Evolutionary conservation across 2,329 filamentous ascomycete species (phyloP), one percentile per base, ranked within the genome.

Genomic region (Ophiocordyceps camponoti-leonardi): DNA sequence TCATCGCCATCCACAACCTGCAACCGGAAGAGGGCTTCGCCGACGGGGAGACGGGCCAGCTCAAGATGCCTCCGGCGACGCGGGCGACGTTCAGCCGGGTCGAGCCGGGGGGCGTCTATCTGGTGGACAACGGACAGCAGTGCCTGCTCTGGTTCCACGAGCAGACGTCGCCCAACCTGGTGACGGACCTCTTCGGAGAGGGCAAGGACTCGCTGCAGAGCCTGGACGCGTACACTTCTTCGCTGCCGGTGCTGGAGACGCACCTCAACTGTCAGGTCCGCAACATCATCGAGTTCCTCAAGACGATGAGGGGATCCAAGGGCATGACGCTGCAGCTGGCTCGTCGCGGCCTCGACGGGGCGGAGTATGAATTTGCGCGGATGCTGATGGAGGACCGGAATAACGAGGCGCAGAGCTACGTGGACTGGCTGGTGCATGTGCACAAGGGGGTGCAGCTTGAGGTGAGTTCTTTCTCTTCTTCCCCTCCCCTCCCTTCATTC

Each of bases 321-420:
- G 86, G 84, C 20, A 67, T 94, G 49, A 86, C 86, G 1, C 75
- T 98, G 43, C 92, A 96, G 64, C 71, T 98, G 43, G 92, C 92
- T 8, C 69, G 92, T 48, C 92, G 96, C 63, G 88, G 88, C 0
- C 72, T 96, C 4, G 92, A 98, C 57, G 92, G 92, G 1, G 86
- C 88, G 3, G 92, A 98, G 62, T 96, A 87, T 56, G 92, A 98
- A 63, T 98, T 96, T 68, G 92, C 92, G 8, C 72, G 88, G 45
- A 70, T 93, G 64, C 64, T 98, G 52, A 79, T 94, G 30, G 92
- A 98, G 65, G 92, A 98, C 59, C 77, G 92, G 52, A 96, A 96
- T 62, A 94, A 94, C 53, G 92, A 98, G 67, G 92, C 92, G 33
- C 88, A 94, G 66, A 94, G 85, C 59, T 98, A 96, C 63, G 92